Evolutionary conservation across 345 rosid genomes (phyloP), one percentile per base, ranked within the genome.

Genomic region (Bruguiera gymnorhiza): DNA sequence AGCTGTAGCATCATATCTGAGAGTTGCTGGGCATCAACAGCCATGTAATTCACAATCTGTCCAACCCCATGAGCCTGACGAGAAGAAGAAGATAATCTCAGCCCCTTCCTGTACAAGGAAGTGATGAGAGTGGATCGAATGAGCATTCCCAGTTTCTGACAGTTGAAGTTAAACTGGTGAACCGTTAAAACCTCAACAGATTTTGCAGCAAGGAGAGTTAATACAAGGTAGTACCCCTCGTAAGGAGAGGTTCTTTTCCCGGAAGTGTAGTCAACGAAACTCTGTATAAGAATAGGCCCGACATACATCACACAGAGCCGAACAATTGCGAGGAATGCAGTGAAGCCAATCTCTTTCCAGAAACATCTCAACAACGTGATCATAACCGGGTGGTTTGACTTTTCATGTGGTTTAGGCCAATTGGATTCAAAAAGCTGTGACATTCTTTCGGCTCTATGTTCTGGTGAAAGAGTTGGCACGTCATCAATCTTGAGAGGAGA

Each of bases 1-100:
- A 94, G 84, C 86, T 91, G 98, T 31, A 91, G 66, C 95, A 94
- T 94, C 97, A 94, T 91, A 64, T 94, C 98, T 19, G 97, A 91
- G 63, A 94, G 93, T 76, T 94, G 98, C 23, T 94, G 98, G 1
- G 97, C 95, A 66, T 94, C 98, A 5, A 94, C 97, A 31, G 98
- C 93, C 98, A 94, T 94, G 84, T 94, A 94, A 69, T 94, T 94
- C 72, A 94, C 98, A 57, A 91, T 94, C 78, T 91, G 98, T 15
- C 98, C 97, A 2, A 94, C 93, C 10, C 98, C 98, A 54, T 94
- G 98, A 67, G 83, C 85, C 69, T 94, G 97, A 29, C 97, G 88
- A 32, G 96, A 91, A 19, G 97, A 94, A 75, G 95, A 86, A 0
- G 97, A 79, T 43, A 94, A 76, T 69, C 86, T 81, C 60, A 91